Evolutionary conservation across 1,284 basidiomycete genomes (phyloP), one percentile per base, ranked within the genome.

Genomic region (Vanrija humicola): DNA sequence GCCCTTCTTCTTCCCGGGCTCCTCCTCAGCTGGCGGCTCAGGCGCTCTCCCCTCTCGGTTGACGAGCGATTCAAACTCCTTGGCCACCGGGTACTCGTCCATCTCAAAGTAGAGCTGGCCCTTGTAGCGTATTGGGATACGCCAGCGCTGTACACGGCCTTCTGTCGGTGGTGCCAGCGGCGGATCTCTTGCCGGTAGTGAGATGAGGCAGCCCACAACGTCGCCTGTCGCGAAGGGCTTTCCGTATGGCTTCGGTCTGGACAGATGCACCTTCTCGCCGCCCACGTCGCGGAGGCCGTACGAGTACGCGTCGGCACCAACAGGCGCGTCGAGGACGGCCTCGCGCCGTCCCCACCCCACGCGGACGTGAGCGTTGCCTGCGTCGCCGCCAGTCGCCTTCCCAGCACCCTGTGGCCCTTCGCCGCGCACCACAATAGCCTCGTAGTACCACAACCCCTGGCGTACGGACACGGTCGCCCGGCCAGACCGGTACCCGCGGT

Each of bases 21-120:
- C 51, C 21, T 43, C 54, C 1, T 48, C 44, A 1, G 50, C 42
- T 5, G 38, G 46, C 0, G 70, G 57, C 12, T 61, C 60, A 0
- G 75, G 68, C 28, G 73, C 66, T 50, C 75, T 71, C 18, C 79
- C 78, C 59, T 79, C 78, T 21, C 82, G 68, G 44, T 90, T 89
- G 80, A 92, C 85, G 58, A 94, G 82, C 28, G 84, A 81, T 25
- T 84, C 82, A 96, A 99, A 98, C 78, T 98, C 96, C 72, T 94
- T 95, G n/a, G 83, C 85, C 55, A 86, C 84, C 1, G 86, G 78
- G 72, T 97, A 98, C 75, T 98, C 95, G 63, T 92, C 81, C 61
- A 86, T 87, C 76, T 99, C 96, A 73, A 97, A 98, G 73, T 96
- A 95, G 60, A 91, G 86, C 74, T 95, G 91, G n/a, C 89, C 90